Evolutionary conservation across 1,284 basidiomycete species (phyloP), one percentile per base, ranked within the genome.

Genomic region (Pseudozyma thailandica): DNA sequence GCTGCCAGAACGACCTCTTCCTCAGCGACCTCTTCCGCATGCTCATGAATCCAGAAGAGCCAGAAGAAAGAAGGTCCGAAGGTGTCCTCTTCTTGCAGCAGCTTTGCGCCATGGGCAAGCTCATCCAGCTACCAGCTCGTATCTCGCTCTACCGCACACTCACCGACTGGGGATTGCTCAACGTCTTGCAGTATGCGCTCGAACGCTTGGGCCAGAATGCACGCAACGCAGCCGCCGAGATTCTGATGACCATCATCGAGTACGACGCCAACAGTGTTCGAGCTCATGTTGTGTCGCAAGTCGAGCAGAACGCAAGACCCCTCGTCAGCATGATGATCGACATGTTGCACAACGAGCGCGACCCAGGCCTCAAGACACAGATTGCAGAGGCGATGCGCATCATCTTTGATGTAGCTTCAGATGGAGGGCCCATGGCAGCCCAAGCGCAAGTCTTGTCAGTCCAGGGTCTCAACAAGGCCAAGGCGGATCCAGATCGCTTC

Each of bases 71-170:
- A 52, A 79, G 60, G 47, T 74, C 54, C 33, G 78, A 81, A 26
- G 78, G 63, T 30, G 75, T 82, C 39, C 66, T 81, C 92, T 90
- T 99, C 72, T 86, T 98, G 38, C 94, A 97, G 77, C 93, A 97
- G 76, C 88, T 98, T 8, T 93, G 92, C 79, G 86, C 90, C 42
- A 96, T 98, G 91, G 94, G 92, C 70, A 98, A 98, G 87, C 93
- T 93, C 79, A 90, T 98, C 13, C 95, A 98, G 82, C 86, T 97
- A 7, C 90, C 91, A 6, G 88, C 90, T 18, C 90, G 96, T 30
- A 87, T 96, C 80, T 86, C 88, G 5, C 88, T 98, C n/a, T 98
- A 96, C 84, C 90, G 93, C 49, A 87, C 89, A 2, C 87, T 98
- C 9, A 89, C 94, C 50, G 94, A 98, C 66, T 89, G 91, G 13